Evolutionary conservation across 2,329 filamentous ascomycete species (phyloP), one percentile per base, ranked within the genome.

Genomic region (Trichoderma afroharzianum): DNA sequence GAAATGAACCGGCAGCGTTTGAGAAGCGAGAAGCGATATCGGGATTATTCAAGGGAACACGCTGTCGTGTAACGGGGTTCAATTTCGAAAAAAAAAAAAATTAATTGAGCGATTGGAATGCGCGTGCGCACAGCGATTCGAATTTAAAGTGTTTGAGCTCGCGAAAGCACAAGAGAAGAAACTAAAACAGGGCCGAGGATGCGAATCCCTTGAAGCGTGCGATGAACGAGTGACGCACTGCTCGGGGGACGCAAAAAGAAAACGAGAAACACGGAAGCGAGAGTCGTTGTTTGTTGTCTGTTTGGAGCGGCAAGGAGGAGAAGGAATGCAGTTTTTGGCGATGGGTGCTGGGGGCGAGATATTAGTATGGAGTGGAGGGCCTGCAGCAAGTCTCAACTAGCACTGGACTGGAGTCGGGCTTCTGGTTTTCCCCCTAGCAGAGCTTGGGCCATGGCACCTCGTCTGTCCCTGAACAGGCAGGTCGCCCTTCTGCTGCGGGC

Each of bases 171-270:
- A 55, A 24, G 58, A 26, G 9, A 36, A 26, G 9, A 7, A 21
- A 62, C 33, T 36, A 24, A 24, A 39, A 36, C 14, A n/a, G 18
- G 18, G 18, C 43, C 18, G n/a, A 26, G 26, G 6, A n/a, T 8
- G 9, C 30, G 43, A 11, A 14, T 21, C 33, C 14, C 21, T 26
- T 28, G 21, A 43, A 18, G 30, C 30, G 28, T 47, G 36, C 53
- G 67, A 67, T 53, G 50, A 57, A 69, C 58, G 66, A 62, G 61
- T 62, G 63, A 63, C 66, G 70, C 66, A 68, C 55, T 26, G 36
- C 66, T 59, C 26, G 15, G 26, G 26, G 33, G 26, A 12, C 28
- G 58, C 57, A 32, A 39, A n/a, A 39, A n/a, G 3, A 8, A 43
- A 36, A 71, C 36, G n/a, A 53, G 43, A 58, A 67, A 55, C 36